Base-by-base conservation (phyloP, 2,329 filamentous ascomycete genomes). In the Calonectria montana region DNA sequence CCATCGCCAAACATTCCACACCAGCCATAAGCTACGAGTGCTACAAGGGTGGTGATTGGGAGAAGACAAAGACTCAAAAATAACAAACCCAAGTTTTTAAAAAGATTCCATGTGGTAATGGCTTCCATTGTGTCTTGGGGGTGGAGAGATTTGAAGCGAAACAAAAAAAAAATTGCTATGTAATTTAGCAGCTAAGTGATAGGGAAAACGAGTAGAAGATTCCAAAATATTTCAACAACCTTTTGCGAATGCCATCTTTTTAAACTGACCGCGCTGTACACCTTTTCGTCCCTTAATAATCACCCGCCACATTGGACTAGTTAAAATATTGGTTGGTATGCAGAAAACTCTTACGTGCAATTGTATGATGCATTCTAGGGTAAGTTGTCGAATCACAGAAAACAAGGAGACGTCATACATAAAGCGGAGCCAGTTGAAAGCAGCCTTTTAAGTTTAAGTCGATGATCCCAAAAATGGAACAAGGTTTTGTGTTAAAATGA, bases 41-140 rank as follows among this genome's bases (percentile, higher is more conserved):
- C 79, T 18, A 77, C 43, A 31, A 80, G 74, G 4, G 85, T 88
- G 69, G 86, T 82, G n/a, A 91, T 69, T 1, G 90, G 90, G 2
- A 91, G 83, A 65, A 86, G 82, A 3, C 84, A 39, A 5, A 85
- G 39, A 65, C 80, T 82, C 39, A 85, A 73, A 18, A 75, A 8
- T 16, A 80, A 37, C 31, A 80, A 73, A 23, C 62, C 37, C 7
- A 76, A 55, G 41, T 81, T 81, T 71, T 80, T 78, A 35, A 75
- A 64, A 21, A 75, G 31, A 47, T 80, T 76, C 69, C 69, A 74
- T 15, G 37, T 48, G 48, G 43, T 47, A 10, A n/a, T 37, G 9
- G 31, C 21, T 18, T 21, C 41, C 18, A 59, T 59, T 3, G 7
- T 41, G 53, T 18, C n/a, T 3, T 21, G 18, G 16, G 9, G 16